phyloP scores from a whole-genome alignment of 768 basidiomycete genomes.

The Coprinellus micaceus region DNA sequence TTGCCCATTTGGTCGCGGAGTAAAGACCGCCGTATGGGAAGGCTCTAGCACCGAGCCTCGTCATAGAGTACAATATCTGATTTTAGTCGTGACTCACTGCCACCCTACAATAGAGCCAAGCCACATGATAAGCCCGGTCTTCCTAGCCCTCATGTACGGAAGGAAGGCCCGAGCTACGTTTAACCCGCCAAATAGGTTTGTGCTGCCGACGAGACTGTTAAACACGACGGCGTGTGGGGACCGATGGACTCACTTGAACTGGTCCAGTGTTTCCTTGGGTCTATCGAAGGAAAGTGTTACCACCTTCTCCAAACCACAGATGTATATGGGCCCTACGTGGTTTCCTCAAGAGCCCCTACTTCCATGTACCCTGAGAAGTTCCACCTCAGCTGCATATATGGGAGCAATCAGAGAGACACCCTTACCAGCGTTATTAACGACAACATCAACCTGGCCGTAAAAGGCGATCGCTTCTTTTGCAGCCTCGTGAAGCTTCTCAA shows the following conservation, averaged over 20 bases:
- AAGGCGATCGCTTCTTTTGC: conserved; percentile 34
- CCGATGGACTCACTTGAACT: conserved; percentile 24
- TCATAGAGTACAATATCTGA: neutral
- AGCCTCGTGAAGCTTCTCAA: conserved; percentile 28
- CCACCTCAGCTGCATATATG: neutral
- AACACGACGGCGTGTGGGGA: neutral
- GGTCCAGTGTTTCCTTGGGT: conserved; percentile 38
- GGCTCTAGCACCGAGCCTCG: neutral
- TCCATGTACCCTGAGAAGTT: conserved; percentile 30
- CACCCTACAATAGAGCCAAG: conserved; percentile 39
- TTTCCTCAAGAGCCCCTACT: conserved; percentile 30
- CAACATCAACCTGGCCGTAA: conserved; percentile 40
- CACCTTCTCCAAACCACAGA: neutral
- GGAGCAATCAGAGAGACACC: neutral
- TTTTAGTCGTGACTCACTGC: conserved; percentile 21
- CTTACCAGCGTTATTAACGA: conserved; percentile 44
- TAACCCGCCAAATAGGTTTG: conserved; percentile 42
- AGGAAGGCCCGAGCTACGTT: conserved; percentile 44
- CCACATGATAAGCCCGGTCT: conserved; percentile 40
- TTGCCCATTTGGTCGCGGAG: conserved; percentile 35
- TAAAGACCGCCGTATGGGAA: conserved; percentile 34
- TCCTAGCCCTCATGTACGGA: conserved; percentile 42
- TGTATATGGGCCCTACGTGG: conserved; percentile 19
- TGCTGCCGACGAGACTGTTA: conserved; percentile 9
- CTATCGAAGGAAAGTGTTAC: conserved; percentile 9